These are phyloP conservation scores for Schwanniomyces polymorphus DNA, from an alignment of 805 yeast genomes.

Conservation along the genomic window DNA sequence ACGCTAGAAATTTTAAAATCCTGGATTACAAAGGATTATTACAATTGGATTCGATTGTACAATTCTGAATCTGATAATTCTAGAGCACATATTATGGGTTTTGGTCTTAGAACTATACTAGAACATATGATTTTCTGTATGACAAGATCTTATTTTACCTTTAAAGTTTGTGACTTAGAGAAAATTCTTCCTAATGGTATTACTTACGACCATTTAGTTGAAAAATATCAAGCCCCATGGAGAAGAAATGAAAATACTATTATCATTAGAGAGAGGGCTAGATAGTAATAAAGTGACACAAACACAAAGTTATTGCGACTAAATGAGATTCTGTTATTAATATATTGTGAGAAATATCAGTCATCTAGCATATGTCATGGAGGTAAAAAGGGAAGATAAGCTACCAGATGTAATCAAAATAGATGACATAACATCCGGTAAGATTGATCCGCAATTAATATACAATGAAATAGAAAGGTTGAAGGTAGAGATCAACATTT, in stretches of 20 bases:
- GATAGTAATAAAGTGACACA: background rate
- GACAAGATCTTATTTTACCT: slow-evolving; percentile 38
- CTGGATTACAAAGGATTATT: slow-evolving; percentile 32
- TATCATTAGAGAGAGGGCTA: slow-evolving; percentile 20
- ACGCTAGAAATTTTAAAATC: slow-evolving; percentile 17
- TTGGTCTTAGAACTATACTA: slow-evolving; percentile 36
- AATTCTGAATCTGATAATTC: slow-evolving; percentile 31
- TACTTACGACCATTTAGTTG: slow-evolving; percentile 16
- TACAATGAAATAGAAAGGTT: slow-evolving; percentile 43
- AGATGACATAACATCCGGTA: slow-evolving; percentile 45
- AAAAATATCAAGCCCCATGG: slow-evolving; percentile 29
- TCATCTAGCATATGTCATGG: slow-evolving; percentile 1
- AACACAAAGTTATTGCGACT: background rate
- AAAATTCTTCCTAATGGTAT: slow-evolving; percentile 25
- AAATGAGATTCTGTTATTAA: background rate
- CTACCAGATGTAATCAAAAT: slow-evolving; percentile 38
- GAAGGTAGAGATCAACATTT: slow-evolving; percentile 41
- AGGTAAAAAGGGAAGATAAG: slow-evolving; percentile 5
- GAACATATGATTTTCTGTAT: slow-evolving; percentile 28
- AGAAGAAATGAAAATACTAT: slow-evolving; percentile 21
- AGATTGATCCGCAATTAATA: slow-evolving; percentile 39
- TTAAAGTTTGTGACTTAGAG: slow-evolving; percentile 24
- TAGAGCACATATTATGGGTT: slow-evolving; percentile 38
- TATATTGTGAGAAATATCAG: background rate
- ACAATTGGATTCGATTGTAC: slow-evolving; percentile 28